These are phyloP conservation scores for Glycine soja DNA, from an alignment of 306 rosid genomes.

Conservation along the genomic window DNA sequence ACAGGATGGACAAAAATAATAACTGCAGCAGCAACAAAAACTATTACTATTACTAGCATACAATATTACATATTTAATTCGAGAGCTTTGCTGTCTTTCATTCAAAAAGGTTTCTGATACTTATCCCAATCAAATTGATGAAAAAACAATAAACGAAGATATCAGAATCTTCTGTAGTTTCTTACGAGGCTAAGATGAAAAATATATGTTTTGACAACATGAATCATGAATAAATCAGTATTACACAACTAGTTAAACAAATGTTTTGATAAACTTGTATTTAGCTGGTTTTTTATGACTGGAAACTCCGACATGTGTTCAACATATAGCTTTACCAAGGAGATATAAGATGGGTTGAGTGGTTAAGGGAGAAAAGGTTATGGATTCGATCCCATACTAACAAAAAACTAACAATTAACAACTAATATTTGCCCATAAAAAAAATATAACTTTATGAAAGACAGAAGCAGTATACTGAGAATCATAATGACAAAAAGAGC, in stretches of 20 bases:
- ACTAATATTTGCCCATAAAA: too few relatives aligned
- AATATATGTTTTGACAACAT: neutral
- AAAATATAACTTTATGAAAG: neutral
- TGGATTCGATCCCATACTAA: too few relatives aligned
- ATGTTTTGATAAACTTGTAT: neutral
- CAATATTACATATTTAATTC: too few relatives aligned
- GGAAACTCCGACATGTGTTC: neutral
- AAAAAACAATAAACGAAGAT: neutral
- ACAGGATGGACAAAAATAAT: neutral
- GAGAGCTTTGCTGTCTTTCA: too few relatives aligned
- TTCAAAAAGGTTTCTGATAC: neutral
- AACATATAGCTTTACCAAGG: neutral
- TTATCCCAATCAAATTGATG: slow-evolving; percentile 16
- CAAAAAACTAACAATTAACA: too few relatives aligned
- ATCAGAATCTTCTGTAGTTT: neutral
- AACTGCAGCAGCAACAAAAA: too few relatives aligned
- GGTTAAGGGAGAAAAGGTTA: too few relatives aligned
- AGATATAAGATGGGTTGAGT: too few relatives aligned
- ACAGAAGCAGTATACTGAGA: neutral
- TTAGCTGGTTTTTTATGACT: neutral
- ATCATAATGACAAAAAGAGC: neutral
- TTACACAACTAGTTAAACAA: neutral
- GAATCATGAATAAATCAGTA: slow-evolving; percentile 2
- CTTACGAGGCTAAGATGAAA: too few relatives aligned
- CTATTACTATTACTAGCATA: too few relatives aligned